Evolutionary conservation across 140 eudicot genomes (phyloP).

Genomic region (Cichorium intybus): DNA sequence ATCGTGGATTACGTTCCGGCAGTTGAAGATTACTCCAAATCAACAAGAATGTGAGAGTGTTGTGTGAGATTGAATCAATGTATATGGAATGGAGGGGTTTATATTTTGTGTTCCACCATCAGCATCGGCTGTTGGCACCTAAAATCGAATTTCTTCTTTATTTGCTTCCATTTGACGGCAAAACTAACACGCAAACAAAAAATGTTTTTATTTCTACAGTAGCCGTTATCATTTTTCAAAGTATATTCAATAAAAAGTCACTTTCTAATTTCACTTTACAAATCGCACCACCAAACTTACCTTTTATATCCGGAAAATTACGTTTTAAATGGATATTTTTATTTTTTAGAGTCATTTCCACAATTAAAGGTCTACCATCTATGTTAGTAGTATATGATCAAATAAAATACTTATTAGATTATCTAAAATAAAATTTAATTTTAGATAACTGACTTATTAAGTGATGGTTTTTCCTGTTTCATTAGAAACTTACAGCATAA

Average conservation of each 20-base stretch:
- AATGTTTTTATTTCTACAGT: neutral
- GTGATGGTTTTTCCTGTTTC: neutral
- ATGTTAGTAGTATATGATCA: too few relatives aligned
- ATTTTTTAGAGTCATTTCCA: too few relatives aligned
- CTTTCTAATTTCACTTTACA: conserved; percentile 8
- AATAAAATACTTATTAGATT: too few relatives aligned
- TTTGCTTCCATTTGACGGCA: conserved; percentile 36
- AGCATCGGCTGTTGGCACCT: conserved; percentile 37
- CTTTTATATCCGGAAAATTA: too few relatives aligned
- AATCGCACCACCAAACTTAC: conserved; percentile 13
- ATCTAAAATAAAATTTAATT: too few relatives aligned
- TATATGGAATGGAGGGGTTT: conserved; percentile 18
- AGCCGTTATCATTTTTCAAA: conserved; percentile 26
- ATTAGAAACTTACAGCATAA: too few relatives aligned
- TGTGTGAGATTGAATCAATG: conserved; percentile 31
- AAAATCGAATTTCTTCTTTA: neutral
- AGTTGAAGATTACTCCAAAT: conserved; percentile 11
- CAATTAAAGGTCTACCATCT: too few relatives aligned
- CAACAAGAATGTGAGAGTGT: conserved; percentile 17
- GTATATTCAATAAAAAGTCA: neutral
- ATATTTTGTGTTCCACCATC: conserved; percentile 28
- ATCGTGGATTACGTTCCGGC: conserved; percentile 8
- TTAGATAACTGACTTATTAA: neutral
- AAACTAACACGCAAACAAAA: conserved; percentile 13
- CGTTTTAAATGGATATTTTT: too few relatives aligned